Evolutionary conservation across 345 rosid species (phyloP).

Genomic region (Passiflora organensis): DNA sequence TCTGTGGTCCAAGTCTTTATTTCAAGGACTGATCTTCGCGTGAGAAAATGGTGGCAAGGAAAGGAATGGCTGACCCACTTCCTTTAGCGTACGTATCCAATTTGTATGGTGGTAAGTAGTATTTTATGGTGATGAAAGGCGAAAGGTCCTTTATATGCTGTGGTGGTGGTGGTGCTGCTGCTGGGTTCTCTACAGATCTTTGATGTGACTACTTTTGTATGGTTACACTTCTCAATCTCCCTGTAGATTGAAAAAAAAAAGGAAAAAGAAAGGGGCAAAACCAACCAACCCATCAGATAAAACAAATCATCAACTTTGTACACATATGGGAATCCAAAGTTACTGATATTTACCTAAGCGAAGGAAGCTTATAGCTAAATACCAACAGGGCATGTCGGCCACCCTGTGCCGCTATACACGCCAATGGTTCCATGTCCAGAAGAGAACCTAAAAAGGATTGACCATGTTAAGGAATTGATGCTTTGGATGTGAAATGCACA

Average conservation of each 20-base stretch:
- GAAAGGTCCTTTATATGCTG: not conserved
- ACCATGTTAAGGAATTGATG: not conserved
- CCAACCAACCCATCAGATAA: conserved; percentile 6
- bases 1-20: conserved; percentile 43
- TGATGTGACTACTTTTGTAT: no score
- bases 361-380: conserved; percentile 53
- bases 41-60: conserved; percentile 31
- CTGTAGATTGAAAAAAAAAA: conserved; percentile 21
- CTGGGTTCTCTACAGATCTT: conserved; percentile 32
- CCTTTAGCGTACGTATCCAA: conserved; percentile 38
- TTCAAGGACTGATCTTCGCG: conserved; percentile 25
- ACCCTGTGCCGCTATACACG: conserved; percentile 66
- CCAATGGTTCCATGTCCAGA: conserved; percentile 57
- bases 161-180: conserved; percentile 14
- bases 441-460: conserved; percentile 41
- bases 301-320: conserved; percentile 1
- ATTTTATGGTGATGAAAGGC: conserved; percentile 14
- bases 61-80: conserved; percentile 46
- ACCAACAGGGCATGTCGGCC: conserved; percentile 85
- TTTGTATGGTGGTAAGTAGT: conserved; percentile 45
- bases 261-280: not conserved
- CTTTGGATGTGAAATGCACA: not conserved
- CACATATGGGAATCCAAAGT: conserved; percentile 25
- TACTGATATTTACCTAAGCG: conserved; percentile 23
- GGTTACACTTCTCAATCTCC: conserved; percentile 28